Percentiles rank a stretch among this genome's conserved stretches.
phyloP scores from a whole-genome alignment of 768 basidiomycete species.

The Podaxis mareebaensis region DNA sequence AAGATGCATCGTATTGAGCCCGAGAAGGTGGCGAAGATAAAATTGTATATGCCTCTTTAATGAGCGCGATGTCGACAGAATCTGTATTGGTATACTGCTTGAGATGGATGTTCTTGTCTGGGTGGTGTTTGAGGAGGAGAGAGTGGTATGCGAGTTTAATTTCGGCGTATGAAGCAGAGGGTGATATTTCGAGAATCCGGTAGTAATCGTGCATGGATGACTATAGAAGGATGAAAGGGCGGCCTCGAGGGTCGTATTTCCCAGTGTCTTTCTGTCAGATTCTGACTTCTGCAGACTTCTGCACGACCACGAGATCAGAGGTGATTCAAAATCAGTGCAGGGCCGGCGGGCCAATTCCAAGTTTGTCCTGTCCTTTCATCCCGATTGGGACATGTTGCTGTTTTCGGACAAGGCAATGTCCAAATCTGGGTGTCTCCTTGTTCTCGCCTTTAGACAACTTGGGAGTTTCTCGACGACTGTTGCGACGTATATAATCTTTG shows the following conservation, averaged over 20 bases:
- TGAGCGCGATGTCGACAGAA: slow-evolving; percentile 49
- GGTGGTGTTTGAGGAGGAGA: slow-evolving; percentile 63
- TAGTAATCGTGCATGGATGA: slow-evolving; percentile 50
- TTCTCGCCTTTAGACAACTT: slow-evolving; percentile 4
- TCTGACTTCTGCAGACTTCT: not conserved
- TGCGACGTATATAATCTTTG: slow-evolving; percentile 16
- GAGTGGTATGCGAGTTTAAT: slow-evolving; percentile 73
- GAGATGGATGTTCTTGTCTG: slow-evolving; percentile 36
- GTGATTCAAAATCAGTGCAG: not conserved
- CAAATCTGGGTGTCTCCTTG: slow-evolving; percentile 18
- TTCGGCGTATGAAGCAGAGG: slow-evolving; percentile 48
- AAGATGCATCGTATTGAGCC: slow-evolving; percentile 46
- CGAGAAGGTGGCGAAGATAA: slow-evolving; percentile 55
- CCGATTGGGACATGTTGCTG: slow-evolving; percentile 11
- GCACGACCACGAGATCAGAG: not conserved
- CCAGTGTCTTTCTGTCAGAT: not conserved
- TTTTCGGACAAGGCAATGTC: slow-evolving; percentile 19
- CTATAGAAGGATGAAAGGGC: not conserved
- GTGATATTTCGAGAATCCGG: slow-evolving; percentile 51
- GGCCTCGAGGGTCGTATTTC: not conserved
- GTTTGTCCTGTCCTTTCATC: slow-evolving; percentile 11
- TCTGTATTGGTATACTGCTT: slow-evolving; percentile 1
- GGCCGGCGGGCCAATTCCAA: not conserved
- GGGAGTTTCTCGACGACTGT: not conserved
- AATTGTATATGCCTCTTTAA: slow-evolving; percentile 69